Conservation (phyloP, 2,329 filamentous ascomycete species). For the Colletotrichum magnum region DNA sequence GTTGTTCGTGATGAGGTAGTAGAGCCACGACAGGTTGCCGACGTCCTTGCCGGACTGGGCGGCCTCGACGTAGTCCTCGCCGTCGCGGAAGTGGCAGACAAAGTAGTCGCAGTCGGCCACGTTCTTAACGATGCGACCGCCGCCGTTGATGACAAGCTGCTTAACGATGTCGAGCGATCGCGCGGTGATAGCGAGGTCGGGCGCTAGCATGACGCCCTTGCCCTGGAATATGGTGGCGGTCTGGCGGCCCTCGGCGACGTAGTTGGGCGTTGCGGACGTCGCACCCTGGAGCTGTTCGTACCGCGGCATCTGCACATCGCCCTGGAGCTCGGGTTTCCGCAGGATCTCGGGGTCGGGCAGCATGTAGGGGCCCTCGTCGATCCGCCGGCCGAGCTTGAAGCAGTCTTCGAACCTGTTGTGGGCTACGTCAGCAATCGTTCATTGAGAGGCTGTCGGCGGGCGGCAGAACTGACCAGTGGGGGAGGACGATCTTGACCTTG, state of each 20-base stretch:
- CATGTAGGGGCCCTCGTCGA: conserved; percentile 88
- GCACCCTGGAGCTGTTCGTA: conserved; percentile 78
- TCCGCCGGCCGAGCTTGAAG: conserved; percentile 90
- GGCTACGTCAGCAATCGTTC: conserved; percentile 41
- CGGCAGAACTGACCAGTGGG: conserved; percentile 78
- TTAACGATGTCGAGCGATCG: conserved; percentile 78
- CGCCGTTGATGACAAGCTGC: conserved; percentile 78
- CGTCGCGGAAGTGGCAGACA: conserved; percentile 89
- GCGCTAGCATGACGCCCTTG: conserved; percentile 82
- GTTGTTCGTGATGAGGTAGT: conserved; percentile 90
- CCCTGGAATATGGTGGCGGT: conserved; percentile 82
- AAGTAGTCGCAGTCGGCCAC: conserved; percentile 84
- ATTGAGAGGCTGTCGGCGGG: too few relatives aligned
- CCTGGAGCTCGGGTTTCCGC: conserved; percentile 67
- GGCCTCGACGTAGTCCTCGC: conserved; percentile 81
- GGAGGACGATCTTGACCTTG: conserved; percentile 86
- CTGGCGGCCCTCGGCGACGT: conserved; percentile 60
- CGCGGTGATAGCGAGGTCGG: conserved; percentile 79
- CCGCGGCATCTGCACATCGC: conserved; percentile 69
- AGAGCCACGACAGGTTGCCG: conserved; percentile 94
- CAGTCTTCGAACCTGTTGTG: conserved; percentile 93
- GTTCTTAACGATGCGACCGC: conserved; percentile 76
- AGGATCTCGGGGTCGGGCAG: conserved; percentile 90
- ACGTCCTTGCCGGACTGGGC: conserved; percentile 85
- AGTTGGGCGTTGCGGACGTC: conserved; percentile 63